A percentile compares a stretch with the other conserved stretches of the same genome.
Evolutionary conservation across 495 filamentous ascomycete genomes (phyloP).

Genomic region (Hypoxylon fragiforme): DNA sequence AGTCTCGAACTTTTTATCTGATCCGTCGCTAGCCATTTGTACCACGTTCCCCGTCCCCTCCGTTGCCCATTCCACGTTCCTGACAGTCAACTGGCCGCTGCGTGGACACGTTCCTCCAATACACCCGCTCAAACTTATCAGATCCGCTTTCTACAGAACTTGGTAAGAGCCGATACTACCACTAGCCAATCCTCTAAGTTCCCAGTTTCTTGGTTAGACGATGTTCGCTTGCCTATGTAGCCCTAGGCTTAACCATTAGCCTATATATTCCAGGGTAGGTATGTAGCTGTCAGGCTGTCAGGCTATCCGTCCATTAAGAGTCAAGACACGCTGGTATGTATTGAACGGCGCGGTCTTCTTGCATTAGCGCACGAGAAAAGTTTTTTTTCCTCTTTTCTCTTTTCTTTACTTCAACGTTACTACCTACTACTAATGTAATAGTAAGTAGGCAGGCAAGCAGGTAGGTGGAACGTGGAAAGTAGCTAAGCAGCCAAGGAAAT

Average conservation of each 20-base stretch:
- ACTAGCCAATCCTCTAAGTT: slow-evolving; percentile 18
- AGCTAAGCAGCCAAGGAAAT: too few species aligned
- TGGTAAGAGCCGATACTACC: slow-evolving; percentile 28
- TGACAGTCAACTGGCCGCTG: too few species aligned
- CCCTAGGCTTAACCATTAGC: background rate
- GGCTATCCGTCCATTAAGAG: background rate
- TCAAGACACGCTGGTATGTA: slow-evolving; percentile 18
- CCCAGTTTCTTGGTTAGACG: slow-evolving; percentile 13
- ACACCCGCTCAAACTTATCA: slow-evolving; percentile 53
- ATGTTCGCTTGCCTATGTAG: background rate
- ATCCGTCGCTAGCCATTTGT: slow-evolving; percentile 18
- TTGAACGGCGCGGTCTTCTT: slow-evolving; percentile 17
- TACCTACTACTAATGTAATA: too few species aligned
- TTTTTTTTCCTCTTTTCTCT: too few species aligned
- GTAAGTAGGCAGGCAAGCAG: too few species aligned
- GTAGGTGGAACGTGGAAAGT: slow-evolving; percentile 31
- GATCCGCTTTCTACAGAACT: slow-evolving; percentile 46
- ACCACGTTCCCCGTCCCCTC: background rate
- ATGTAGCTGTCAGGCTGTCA: too few species aligned
- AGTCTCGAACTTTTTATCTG: slow-evolving; percentile 29
- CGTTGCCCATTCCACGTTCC: background rate
- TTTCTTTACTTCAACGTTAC: too few species aligned
- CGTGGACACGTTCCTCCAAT: slow-evolving; percentile 4
- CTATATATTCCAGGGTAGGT: too few species aligned
- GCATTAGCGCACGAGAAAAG: slow-evolving; percentile 26